Evolutionary conservation across 2,329 filamentous ascomycete genomes (phyloP).

Genomic region (Curvularia eragrostidis): DNA sequence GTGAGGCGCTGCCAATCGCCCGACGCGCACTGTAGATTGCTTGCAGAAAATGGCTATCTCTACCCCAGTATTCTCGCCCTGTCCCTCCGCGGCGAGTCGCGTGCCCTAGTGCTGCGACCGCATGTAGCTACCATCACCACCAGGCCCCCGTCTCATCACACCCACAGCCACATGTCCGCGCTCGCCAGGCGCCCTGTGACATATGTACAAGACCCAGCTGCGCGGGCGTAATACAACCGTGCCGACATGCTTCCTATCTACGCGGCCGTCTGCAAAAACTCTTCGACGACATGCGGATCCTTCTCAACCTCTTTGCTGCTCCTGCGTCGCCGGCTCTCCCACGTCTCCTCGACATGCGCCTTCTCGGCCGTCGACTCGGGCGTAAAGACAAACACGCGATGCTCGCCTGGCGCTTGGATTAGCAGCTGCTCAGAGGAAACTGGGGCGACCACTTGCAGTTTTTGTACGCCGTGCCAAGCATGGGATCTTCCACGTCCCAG

Average conservation of each 20-base stretch:
- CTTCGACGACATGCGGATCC: slow-evolving; percentile 40
- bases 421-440: background rate
- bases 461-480: slow-evolving; percentile 40
- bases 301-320: slow-evolving; percentile 25
- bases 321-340: slow-evolving; percentile 30
- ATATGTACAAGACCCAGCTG: background rate
- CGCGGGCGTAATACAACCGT: slow-evolving; percentile 7
- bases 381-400: slow-evolving; percentile 42
- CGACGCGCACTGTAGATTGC: background rate
- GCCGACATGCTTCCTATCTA: slow-evolving; percentile 2
- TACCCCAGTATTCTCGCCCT: slow-evolving; percentile 8
- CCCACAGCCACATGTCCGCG: background rate
- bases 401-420: slow-evolving; percentile 28
- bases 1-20: slow-evolving; percentile 18
- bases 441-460: slow-evolving; percentile 35
- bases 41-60: background rate
- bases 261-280: slow-evolving; percentile 30
- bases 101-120: background rate
- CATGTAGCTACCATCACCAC: background rate
- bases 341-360: slow-evolving; percentile 41
- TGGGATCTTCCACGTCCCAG: slow-evolving; percentile 57
- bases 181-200: background rate
- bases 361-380: slow-evolving; percentile 31
- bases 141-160: background rate
- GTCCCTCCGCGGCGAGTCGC: background rate